Base-by-base conservation (phyloP, 441 rosid species). In the Capsella rubella region DNA sequence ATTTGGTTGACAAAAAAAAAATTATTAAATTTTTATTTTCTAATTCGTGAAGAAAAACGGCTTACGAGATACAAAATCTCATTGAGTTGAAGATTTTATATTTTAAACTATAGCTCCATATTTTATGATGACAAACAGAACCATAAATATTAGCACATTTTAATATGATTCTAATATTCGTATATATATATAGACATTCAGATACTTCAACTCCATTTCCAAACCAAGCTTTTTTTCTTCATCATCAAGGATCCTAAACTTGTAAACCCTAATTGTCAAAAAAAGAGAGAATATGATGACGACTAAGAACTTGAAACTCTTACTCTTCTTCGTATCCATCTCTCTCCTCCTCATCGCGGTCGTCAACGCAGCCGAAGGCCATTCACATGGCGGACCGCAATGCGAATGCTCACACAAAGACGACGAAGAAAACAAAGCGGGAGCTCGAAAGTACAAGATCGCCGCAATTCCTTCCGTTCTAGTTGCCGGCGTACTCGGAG, bases 391-490 rank as follows among this genome's bases (percentile, higher is more conserved):
- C 7, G 49, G 11, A 8, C 28, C 37, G 0, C 7, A 69, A 5
- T 82, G 89, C 18, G 85, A 81, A 11, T 83, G 89, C 76, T 76
- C 85, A 3, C 82, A 86, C 42, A 83, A 78, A 0, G 15, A 25
- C 0, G 81, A 71, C 31, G 71, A 56, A 0, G 84, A 64, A 18
- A 69, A 83, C 73, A 82, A 75, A 67, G 21, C 77, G 1, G 64
- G 76, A 8, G 89, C 92, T 6, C 81, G 46, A 0, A 82, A 70
- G 50, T 86, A 80, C 83, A 87, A 85, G 25, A 50, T 87, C 5
- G 83, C 74, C 0, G 89, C 88, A 0, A 82, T 91, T 21, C 78
- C 72, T 5, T 70, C 85, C 4, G 84, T 91, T 21, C 81, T 89
- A 6, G 5, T 72, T 1, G 88, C 90, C 1, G 72, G 95, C 0